Percentiles rank a stretch among this genome's conserved stretches.
These are phyloP conservation scores for Zanthoxylum bungeanum DNA, from an alignment of 345 rosid genomes.

Conservation along the genomic window DNA sequence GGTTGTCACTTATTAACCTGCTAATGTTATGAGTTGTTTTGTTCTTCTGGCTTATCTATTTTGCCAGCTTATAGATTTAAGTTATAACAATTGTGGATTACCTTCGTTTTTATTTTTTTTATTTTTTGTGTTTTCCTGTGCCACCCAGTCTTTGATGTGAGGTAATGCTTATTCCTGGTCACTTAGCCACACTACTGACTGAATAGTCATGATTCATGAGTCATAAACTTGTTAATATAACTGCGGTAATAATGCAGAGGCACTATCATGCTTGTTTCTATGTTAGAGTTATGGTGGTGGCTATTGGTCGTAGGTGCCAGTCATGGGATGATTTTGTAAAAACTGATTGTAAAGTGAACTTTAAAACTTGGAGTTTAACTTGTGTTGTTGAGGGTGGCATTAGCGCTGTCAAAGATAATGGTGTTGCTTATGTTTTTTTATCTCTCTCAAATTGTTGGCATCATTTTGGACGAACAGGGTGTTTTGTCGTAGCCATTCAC, in stretches of 20 bases:
- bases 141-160: background rate
- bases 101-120: background rate
- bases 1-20: background rate
- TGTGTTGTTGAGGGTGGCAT: background rate
- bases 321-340: background rate
- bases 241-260: background rate
- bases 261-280: background rate
- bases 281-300: background rate
- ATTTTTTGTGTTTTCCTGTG: too few relatives aligned
- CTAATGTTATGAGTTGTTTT: background rate
- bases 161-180: background rate
- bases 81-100: background rate
- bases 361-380: background rate
- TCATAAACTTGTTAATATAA: too few relatives aligned
- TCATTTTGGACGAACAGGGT: background rate
- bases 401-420: background rate
- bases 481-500: background rate
- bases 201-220: background rate
- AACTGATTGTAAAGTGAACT: background rate
- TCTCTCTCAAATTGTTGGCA: background rate
- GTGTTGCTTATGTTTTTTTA: background rate
- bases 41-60: background rate
- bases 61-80: background rate
- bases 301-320: background rate
- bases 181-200: background rate